Conservation (phyloP, 441 rosid genomes). For the Brassica balearica region DNA sequence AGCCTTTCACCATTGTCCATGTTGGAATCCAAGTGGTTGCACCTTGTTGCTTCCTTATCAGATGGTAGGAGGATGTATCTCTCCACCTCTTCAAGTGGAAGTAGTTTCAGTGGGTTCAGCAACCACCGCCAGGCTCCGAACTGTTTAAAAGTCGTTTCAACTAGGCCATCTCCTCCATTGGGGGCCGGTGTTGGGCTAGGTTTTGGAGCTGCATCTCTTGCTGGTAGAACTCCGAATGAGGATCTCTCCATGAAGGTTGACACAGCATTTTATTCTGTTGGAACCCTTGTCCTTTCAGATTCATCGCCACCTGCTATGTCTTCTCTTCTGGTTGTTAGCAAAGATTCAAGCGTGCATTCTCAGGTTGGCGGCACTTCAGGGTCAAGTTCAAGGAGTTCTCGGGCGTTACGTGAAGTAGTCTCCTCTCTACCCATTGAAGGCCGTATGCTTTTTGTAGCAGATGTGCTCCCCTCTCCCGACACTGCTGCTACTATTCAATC, state of each 20-base stretch:
- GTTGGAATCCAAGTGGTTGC: conserved; percentile 91
- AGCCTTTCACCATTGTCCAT: conserved; percentile 83
- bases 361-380: conserved; percentile 66
- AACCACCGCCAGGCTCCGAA: conserved; percentile 63
- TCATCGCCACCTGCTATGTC: conserved; percentile 87
- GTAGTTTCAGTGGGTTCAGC: conserved; percentile 69
- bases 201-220: conserved; percentile 80
- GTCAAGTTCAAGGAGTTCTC: conserved; percentile 72
- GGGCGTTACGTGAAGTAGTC: conserved; percentile 77
- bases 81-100: conserved; percentile 83
- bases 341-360: conserved; percentile 81
- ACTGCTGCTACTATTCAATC: conserved; percentile 80
- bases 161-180: conserved; percentile 94
- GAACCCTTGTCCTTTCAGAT: conserved; percentile 93
- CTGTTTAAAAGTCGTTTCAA: conserved; percentile 90
- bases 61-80: conserved; percentile 98
- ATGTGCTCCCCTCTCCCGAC: conserved; percentile 84
- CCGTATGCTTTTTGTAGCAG: conserved; percentile 90
- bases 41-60: conserved; percentile 88
- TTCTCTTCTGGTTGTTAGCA: conserved; percentile 85
- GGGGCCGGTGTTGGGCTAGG: conserved; percentile 90
- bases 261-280: conserved; percentile 81
- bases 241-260: conserved; percentile 89
- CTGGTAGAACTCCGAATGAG: conserved; percentile 79
- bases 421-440: conserved; percentile 25